Evolutionary conservation across 306 rosid genomes (phyloP).

Genomic region (Dalbergia oliveri): DNA sequence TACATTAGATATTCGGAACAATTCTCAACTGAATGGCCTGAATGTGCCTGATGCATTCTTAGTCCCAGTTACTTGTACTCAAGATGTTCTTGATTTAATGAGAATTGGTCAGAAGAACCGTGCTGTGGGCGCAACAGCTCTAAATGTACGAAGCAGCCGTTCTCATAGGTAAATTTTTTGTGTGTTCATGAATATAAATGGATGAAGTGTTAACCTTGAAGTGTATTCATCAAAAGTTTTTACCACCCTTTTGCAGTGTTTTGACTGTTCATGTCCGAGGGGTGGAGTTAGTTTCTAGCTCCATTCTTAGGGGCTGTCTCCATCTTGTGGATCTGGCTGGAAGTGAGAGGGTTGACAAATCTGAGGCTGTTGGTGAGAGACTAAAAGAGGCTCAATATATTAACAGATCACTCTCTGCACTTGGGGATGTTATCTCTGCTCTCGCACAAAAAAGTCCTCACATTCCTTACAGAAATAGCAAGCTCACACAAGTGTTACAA

Average conservation of each 20-base stretch:
- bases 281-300: slow-evolving; percentile 78
- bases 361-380: slow-evolving; percentile 98
- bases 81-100: slow-evolving; percentile 92
- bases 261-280: slow-evolving; percentile 91
- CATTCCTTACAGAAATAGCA: slow-evolving; percentile 96
- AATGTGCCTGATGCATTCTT: slow-evolving; percentile 96
- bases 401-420: slow-evolving; percentile 97
- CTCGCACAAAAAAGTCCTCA: slow-evolving; percentile 97
- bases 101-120: slow-evolving; percentile 89
- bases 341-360: slow-evolving; percentile 96
- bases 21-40: slow-evolving; percentile 89
- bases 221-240: slow-evolving; percentile 21
- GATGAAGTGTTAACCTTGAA: slow-evolving; percentile 12
- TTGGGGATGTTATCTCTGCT: slow-evolving; percentile 97
- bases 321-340: slow-evolving; percentile 99
- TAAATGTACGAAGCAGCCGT: slow-evolving; percentile 95
- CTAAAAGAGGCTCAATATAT: slow-evolving; percentile 97
- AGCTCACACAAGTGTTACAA: slow-evolving; percentile 96
- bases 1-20: slow-evolving; percentile 94
- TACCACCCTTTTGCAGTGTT: slow-evolving; percentile 65
- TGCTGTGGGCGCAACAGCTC: slow-evolving; percentile 97
- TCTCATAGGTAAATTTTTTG: slow-evolving; percentile 76
- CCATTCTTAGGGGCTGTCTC: slow-evolving; percentile 88
- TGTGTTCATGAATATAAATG: slow-evolving; percentile 15
- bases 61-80: slow-evolving; percentile 89